A percentile compares a stretch with the other conserved stretches of the same genome.
Conservation (phyloP, 768 basidiomycete species). For the Naematelia encephala region DNA sequence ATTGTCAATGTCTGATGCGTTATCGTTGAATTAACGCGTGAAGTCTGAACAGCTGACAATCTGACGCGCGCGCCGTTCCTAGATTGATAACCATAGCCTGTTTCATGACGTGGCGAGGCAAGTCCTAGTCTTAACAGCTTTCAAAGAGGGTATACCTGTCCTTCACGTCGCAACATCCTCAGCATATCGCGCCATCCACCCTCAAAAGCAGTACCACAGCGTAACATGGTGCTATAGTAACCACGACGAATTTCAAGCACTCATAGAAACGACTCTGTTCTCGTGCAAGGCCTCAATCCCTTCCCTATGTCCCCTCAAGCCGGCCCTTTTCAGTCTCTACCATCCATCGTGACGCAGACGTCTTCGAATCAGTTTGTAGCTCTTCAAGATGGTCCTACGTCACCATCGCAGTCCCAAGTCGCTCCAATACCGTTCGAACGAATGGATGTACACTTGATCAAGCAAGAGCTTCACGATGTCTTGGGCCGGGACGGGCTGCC, state of each 20-base stretch:
- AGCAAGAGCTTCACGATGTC: slow-evolving; percentile 46
- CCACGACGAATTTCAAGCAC: neutral
- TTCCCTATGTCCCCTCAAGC: neutral
- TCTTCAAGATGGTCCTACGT: neutral
- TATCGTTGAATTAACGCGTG: neutral
- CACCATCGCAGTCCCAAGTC: slow-evolving; percentile 3
- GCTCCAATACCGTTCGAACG: slow-evolving; percentile 17
- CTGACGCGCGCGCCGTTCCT: neutral
- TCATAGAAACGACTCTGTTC: neutral
- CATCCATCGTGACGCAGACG: neutral
- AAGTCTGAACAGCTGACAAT: neutral
- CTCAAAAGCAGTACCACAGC: neutral
- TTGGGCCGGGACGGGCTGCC: slow-evolving; percentile 41
- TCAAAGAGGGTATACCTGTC: neutral
- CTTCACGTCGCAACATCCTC: neutral
- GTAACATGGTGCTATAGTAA: neutral
- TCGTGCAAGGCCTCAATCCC: neutral
- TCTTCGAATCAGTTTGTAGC: slow-evolving; percentile 27
- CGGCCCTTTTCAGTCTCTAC: neutral
- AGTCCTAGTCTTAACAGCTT: neutral
- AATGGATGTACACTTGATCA: slow-evolving; percentile 34
- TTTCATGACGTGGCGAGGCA: neutral
- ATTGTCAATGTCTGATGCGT: neutral
- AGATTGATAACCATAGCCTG: neutral
- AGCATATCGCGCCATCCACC: neutral